phyloP scores from a whole-genome alignment of 306 rosid species.

The Neltuma alba region DNA sequence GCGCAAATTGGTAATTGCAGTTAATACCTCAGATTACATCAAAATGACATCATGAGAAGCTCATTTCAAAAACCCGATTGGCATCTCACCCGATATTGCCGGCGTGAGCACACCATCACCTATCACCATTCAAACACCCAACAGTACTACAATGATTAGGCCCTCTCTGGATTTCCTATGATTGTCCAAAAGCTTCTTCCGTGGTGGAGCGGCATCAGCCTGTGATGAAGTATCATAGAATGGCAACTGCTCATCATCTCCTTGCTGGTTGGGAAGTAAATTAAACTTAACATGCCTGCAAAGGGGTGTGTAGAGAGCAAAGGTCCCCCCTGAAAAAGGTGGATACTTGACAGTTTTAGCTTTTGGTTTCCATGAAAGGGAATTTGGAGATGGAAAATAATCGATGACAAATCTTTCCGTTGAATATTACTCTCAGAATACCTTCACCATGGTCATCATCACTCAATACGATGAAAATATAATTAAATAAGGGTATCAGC shows the following conservation, averaged over 20 bases:
- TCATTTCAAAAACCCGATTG: slow-evolving; percentile 15
- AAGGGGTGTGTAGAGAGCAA: slow-evolving; percentile 64
- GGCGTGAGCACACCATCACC: slow-evolving; percentile 90
- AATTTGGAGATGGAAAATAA: neutral
- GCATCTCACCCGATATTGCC: slow-evolving; percentile 66
- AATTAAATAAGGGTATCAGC: slow-evolving; percentile 70
- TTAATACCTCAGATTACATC: neutral
- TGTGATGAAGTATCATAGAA: slow-evolving; percentile 71
- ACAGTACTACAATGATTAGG: slow-evolving; percentile 63
- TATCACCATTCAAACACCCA: slow-evolving; percentile 83
- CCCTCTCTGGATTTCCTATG: slow-evolving; percentile 67
- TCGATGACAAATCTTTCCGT: neutral
- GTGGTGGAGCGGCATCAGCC: slow-evolving; percentile 48
- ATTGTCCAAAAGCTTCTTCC: slow-evolving; percentile 69
- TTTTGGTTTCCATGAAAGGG: too few species aligned
- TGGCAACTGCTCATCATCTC: slow-evolving; percentile 78
- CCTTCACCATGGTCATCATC: slow-evolving; percentile 90
- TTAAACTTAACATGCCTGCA: slow-evolving; percentile 83
- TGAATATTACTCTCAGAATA: slow-evolving; percentile 30
- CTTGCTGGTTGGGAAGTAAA: slow-evolving; percentile 85
- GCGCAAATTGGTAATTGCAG: too few species aligned
- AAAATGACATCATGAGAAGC: slow-evolving; percentile 29
- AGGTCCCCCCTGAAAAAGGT: slow-evolving; percentile 62
- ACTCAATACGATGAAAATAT: slow-evolving; percentile 64
- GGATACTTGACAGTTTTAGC: slow-evolving; percentile 1